Percentiles rank a stretch among this genome's conserved stretches.
These are phyloP conservation scores for Apophysomyces trapeziformis DNA, from an alignment of 371 early-diverging fungal species.

Conservation along the genomic window DNA sequence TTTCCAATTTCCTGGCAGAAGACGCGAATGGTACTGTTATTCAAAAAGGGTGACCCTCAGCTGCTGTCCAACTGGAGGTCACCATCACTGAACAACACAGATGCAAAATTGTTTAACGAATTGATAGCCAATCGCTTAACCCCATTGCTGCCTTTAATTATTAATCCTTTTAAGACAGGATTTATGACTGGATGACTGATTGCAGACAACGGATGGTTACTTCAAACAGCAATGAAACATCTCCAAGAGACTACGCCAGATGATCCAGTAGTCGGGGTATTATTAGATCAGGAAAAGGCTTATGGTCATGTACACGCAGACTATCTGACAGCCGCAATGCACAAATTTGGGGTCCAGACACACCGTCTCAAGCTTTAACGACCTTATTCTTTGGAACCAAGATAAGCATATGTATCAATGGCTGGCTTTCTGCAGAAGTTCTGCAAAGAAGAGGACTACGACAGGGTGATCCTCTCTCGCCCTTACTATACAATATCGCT, in stretches of 20 bases:
- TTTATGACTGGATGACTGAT: slow-evolving; percentile 18
- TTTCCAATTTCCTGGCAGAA: too few relatives aligned
- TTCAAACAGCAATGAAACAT: neutral
- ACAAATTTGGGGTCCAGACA: slow-evolving; percentile 11
- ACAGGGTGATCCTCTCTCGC: slow-evolving; percentile 25
- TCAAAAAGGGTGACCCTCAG: neutral
- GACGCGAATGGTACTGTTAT: too few relatives aligned
- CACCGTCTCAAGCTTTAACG: neutral
- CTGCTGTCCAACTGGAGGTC: slow-evolving; percentile 34
- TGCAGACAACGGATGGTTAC: slow-evolving; percentile 17
- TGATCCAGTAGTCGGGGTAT: neutral
- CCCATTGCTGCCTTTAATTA: neutral
- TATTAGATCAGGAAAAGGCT: slow-evolving; percentile 24
- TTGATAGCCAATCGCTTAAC: neutral
- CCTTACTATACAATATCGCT: slow-evolving; percentile 1
- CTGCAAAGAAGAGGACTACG: slow-evolving; percentile 21
- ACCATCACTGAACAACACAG: slow-evolving; percentile 16
- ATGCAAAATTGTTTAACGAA: too few relatives aligned
- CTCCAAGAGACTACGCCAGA: neutral
- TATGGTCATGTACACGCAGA: slow-evolving; percentile 29
- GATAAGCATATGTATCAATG: slow-evolving; percentile 18
- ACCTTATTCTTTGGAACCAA: slow-evolving; percentile 23
- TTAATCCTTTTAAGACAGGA: slow-evolving; percentile 24
- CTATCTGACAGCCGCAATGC: slow-evolving; percentile 16
- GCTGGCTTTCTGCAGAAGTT: slow-evolving; percentile 14